A percentile compares a stretch with the other conserved stretches of the same genome.
phyloP scores from a whole-genome alignment of 345 rosid genomes.

The Orychophragmus violaceus region DNA sequence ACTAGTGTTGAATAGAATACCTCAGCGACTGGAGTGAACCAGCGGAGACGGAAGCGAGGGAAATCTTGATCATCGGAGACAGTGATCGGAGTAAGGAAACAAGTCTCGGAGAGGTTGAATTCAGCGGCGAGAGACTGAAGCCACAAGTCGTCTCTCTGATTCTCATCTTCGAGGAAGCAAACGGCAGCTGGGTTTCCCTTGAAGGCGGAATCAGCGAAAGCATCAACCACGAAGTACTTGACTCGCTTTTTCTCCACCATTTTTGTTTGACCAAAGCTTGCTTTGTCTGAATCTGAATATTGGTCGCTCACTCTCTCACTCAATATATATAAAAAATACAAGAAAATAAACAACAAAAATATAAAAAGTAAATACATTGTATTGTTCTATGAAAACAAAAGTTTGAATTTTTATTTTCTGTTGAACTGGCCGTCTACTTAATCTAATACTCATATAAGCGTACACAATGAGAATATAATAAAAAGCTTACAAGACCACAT shows the following conservation, averaged over 20 bases:
- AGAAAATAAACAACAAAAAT: too few species aligned
- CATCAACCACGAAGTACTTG: conserved; percentile 61
- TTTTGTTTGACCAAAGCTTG: not conserved
- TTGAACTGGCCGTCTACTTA: too few species aligned
- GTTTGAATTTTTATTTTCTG: too few species aligned
- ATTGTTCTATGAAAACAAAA: too few species aligned
- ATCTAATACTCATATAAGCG: not conserved
- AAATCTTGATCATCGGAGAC: not conserved
- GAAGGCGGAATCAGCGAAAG: conserved; percentile 66
- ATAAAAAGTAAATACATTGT: too few species aligned
- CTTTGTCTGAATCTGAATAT: too few species aligned
- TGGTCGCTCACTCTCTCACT: too few species aligned
- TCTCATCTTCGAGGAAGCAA: conserved; percentile 58
- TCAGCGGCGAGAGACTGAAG: conserved; percentile 52
- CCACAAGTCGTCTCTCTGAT: conserved; percentile 63
- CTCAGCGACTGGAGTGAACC: conserved; percentile 62
- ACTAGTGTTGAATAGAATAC: not conserved
- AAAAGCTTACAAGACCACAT: conserved; percentile 57
- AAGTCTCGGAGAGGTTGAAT: conserved; percentile 50
- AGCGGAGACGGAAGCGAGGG: conserved; percentile 51
- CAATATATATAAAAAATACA: too few species aligned
- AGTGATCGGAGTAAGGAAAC: conserved; percentile 37
- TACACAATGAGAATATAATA: conserved; percentile 28
- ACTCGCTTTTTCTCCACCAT: conserved; percentile 36
- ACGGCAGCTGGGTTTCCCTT: conserved; percentile 86